Percentiles rank a stretch among this genome's conserved stretches.
Conservation (phyloP, 768 basidiomycete genomes). For the Leccinum barrowsii region DNA sequence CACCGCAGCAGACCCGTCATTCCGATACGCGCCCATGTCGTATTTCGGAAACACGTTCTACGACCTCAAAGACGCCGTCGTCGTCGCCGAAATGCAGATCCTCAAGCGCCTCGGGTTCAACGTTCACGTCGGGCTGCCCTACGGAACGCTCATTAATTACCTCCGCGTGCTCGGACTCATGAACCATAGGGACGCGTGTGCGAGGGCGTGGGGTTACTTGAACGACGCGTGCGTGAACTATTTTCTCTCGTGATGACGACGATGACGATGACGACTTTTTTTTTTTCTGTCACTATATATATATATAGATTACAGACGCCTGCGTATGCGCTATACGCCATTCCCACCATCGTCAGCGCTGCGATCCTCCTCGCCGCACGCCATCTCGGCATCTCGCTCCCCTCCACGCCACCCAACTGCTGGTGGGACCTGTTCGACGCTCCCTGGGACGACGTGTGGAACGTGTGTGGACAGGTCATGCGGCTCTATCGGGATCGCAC, state of each 20-base stretch:
- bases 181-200: conserved; percentile 63
- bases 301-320: conserved; percentile 74
- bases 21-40: conserved; percentile 81
- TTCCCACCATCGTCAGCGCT: conserved; percentile 86
- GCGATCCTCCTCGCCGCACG: conserved; percentile 82
- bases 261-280: too few relatives aligned
- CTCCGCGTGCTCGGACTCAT: conserved; percentile 86
- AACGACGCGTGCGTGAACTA: conserved; percentile 86
- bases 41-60: conserved; percentile 90
- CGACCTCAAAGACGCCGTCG: conserved; percentile 89
- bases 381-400: conserved; percentile 68
- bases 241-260: neutral
- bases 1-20: conserved; percentile 27
- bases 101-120: conserved; percentile 95
- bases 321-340: conserved; percentile 84
- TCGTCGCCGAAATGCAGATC: conserved; percentile 96
- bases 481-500: conserved; percentile 64
- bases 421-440: conserved; percentile 98
- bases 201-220: conserved; percentile 87
- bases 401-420: conserved; percentile 61
- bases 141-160: conserved; percentile 94
- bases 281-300: too few relatives aligned
- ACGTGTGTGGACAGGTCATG: conserved; percentile 81
- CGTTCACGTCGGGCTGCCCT: conserved; percentile 88
- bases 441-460: conserved; percentile 84